These are phyloP conservation scores for Helminthosporium solani DNA, from an alignment of 2,329 filamentous ascomycete genomes.

Conservation along the genomic window DNA sequence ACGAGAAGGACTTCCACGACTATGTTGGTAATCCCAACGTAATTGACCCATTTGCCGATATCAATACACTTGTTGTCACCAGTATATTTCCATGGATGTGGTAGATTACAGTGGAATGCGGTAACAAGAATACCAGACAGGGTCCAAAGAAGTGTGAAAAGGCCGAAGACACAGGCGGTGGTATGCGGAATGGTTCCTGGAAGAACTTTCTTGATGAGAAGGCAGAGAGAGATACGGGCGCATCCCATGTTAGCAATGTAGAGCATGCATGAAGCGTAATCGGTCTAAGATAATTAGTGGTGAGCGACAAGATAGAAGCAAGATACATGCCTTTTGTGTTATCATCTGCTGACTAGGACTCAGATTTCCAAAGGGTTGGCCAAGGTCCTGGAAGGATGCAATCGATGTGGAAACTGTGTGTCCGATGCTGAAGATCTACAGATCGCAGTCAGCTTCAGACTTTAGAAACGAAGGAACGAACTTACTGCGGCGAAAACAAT, in stretches of 20 bases:
- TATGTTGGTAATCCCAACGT: conserved; percentile 30
- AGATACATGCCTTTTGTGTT: conserved; percentile 24
- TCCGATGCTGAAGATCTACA: conserved; percentile 29
- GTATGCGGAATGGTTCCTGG: conserved; percentile 18
- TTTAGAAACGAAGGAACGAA: background rate
- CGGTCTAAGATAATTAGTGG: conserved; percentile 20
- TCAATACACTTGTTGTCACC: conserved; percentile 20
- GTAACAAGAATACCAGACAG: conserved; percentile 26
- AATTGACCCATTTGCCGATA: conserved; percentile 27
- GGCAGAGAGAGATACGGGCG: conserved; percentile 26
- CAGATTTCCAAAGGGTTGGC: conserved; percentile 15
- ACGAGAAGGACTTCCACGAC: conserved; percentile 27
- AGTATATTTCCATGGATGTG: conserved; percentile 22
- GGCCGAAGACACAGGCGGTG: conserved; percentile 18
- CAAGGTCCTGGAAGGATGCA: conserved; percentile 22
- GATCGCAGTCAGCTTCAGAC: conserved; percentile 4
- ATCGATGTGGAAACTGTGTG: conserved; percentile 30
- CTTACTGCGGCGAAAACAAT: conserved; percentile 30
- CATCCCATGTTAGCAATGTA: conserved; percentile 36
- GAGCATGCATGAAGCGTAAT: conserved; percentile 27
- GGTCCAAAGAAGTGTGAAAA: conserved; percentile 26
- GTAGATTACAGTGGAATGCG: conserved; percentile 26
- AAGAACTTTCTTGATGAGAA: conserved; percentile 27
- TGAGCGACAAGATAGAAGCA: background rate
- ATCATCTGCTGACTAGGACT: conserved; percentile 9